Base-by-base conservation (phyloP, 1,284 basidiomycete genomes). In the Leucoagaricus sp. region DNA sequence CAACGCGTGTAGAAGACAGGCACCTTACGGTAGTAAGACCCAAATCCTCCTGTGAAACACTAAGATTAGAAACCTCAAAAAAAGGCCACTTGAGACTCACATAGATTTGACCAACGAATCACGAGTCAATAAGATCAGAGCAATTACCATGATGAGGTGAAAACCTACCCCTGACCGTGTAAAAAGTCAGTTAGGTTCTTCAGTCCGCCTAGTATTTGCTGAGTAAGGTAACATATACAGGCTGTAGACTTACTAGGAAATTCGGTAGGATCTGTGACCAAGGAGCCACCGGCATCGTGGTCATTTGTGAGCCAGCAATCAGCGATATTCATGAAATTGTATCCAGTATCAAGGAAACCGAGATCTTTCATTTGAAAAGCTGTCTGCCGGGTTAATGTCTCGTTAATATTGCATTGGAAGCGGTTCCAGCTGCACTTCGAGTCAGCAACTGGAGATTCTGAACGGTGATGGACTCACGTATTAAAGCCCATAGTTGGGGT, bases 271-370 rank as follows among this genome's bases (percentile, higher is more conserved):
- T 66, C 62, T 17, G 59, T 54, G 15, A 63, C 57, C 9, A 66
- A 53, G 10, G 57, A 45, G 28, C 63, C 63, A 38, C 57, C 53
- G 7, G 58, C 45, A 42, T 63, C 57, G 13, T 64, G 60, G 28
- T 53, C 54, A 40, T 61, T 63, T n/a, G 61, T 63, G 38, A 62
- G 61, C 65, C 65, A 65, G 40, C 64, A 67, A 54, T 67, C 65
- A 33, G 65, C 64, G 28, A 65, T 59, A 38, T 66, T 65, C 31
- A 67, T 60, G 40, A 54, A 65, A 26, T 49, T 65, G 41, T 67
- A 65, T 33, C 64, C 65, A n/a, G 63, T 63, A 17, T 58, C 60
- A 23, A 67, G 61, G 45, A 65, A 61, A 10, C 63, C 63, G 6
- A 62, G 55, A 26, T 61, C 31, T 34, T 64, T 62, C 64, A 65